Evolutionary conservation across 1,139 yeast species (phyloP).

Genomic region (Kazachstania sp.): DNA sequence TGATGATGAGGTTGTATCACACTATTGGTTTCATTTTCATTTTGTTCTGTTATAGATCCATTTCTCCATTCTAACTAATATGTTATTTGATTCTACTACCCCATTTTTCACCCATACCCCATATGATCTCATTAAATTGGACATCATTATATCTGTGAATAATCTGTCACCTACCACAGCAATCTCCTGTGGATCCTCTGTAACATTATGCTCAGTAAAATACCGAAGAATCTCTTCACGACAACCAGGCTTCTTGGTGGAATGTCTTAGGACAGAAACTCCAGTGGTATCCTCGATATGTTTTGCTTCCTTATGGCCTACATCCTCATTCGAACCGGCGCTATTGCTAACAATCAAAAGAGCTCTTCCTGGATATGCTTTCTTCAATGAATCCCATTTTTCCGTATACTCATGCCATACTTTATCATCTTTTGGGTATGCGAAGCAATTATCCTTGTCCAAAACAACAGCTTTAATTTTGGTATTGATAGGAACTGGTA

Average conservation of each 20-base stretch:
- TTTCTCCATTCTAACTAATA: slow-evolving; percentile 21
- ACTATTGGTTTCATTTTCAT: too few species aligned
- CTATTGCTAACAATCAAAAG: slow-evolving; percentile 82
- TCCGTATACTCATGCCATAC: slow-evolving; percentile 68
- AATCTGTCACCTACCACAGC: slow-evolving; percentile 86
- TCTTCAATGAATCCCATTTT: slow-evolving; percentile 50
- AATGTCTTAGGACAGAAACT: slow-evolving; percentile 66
- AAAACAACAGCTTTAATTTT: slow-evolving; percentile 70
- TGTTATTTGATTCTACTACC: slow-evolving; percentile 34
- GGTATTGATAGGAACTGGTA: slow-evolving; percentile 40
- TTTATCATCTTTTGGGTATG: slow-evolving; percentile 69
- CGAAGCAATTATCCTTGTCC: slow-evolving; percentile 94
- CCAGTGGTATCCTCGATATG: slow-evolving; percentile 62
- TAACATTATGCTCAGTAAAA: slow-evolving; percentile 42
- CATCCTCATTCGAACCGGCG: slow-evolving; percentile 82
- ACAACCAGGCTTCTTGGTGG: slow-evolving; percentile 87
- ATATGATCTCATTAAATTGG: slow-evolving; percentile 83
- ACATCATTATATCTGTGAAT: slow-evolving; percentile 88
- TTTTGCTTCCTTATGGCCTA: slow-evolving; percentile 50
- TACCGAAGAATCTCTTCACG: slow-evolving; percentile 56
- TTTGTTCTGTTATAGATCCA: slow-evolving; percentile 9
- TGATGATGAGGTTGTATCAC: too few species aligned
- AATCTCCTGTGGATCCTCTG: slow-evolving; percentile 49
- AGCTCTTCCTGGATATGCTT: slow-evolving; percentile 53
- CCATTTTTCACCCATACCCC: slow-evolving; percentile 82